These are phyloP conservation scores for Hymenoscyphus fraxineus DNA, from an alignment of 2,329 filamentous ascomycete species.

Conservation along the genomic window DNA sequence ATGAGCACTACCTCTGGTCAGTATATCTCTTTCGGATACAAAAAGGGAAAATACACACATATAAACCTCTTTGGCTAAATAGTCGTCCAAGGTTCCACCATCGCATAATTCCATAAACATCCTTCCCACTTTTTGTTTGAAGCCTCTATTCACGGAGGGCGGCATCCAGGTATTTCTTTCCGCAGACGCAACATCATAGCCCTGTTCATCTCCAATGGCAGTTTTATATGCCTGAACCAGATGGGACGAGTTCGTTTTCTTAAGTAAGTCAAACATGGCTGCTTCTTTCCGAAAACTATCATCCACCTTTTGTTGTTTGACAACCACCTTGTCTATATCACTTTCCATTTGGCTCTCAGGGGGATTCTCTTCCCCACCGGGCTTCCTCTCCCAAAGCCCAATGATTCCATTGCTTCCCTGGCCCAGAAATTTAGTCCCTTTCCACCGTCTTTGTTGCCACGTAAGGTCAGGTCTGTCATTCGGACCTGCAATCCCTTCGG, in stretches of 20 bases:
- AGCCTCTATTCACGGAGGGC: neutral
- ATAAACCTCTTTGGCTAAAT: neutral
- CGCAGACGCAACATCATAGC: neutral
- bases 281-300: neutral
- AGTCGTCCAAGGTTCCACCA: neutral
- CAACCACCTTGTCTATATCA: neutral
- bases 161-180: neutral
- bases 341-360: neutral
- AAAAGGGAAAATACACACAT: neutral
- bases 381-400: neutral
- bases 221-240: neutral
- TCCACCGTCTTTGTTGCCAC: neutral
- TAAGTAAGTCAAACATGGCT: neutral
- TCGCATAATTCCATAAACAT: conserved; percentile 3
- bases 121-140: neutral
- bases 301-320: neutral
- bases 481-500: neutral
- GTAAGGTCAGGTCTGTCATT: neutral
- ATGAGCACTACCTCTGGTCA: neutral
- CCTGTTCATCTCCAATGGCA: neutral
- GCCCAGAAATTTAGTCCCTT: neutral
- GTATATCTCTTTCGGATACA: neutral
- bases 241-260: neutral
- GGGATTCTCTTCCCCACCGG: neutral
- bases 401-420: neutral